A percentile compares a stretch with the other conserved stretches of the same genome.
These are phyloP conservation scores for Aquilaria malaccensis DNA, from an alignment of 345 rosid genomes.

Conservation along the genomic window DNA sequence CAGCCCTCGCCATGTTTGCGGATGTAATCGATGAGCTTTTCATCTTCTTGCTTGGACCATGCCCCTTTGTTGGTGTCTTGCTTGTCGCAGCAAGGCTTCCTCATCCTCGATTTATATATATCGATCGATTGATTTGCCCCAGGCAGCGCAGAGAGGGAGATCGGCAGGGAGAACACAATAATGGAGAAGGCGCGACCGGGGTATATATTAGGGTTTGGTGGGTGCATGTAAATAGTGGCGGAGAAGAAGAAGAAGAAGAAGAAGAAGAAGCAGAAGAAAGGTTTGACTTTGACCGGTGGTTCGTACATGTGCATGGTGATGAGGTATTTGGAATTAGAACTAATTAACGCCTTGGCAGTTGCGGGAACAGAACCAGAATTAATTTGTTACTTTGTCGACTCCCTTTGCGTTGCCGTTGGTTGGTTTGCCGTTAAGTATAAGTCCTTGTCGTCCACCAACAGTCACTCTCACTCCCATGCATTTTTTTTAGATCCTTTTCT, in stretches of 20 bases:
- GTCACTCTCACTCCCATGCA: not conserved
- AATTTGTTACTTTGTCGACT: not conserved
- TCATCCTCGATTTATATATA: conserved; percentile 19
- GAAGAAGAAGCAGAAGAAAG: not conserved
- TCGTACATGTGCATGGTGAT: conserved; percentile 24
- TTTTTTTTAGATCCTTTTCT: not conserved
- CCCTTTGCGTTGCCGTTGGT: not conserved
- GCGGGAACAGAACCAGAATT: not conserved
- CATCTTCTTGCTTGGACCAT: conserved; percentile 63
- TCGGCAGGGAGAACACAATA: not conserved
- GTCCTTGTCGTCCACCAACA: conserved; percentile 14
- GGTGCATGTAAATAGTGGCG: not conserved
- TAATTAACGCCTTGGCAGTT: too few relatives aligned
- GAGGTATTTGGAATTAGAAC: not conserved
- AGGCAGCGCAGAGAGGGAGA: not conserved
- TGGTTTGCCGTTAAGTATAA: conserved; percentile 30
- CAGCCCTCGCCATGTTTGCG: conserved; percentile 58
- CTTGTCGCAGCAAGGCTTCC: conserved; percentile 56
- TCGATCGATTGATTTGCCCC: conserved; percentile 1
- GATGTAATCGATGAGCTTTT: conserved; percentile 49
- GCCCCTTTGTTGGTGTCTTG: conserved; percentile 53
- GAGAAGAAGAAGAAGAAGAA: not conserved
- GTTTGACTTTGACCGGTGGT: conserved; percentile 56
- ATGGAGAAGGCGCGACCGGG: not conserved
- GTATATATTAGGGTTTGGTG: conserved; percentile 5